phyloP scores from a whole-genome alignment of 2,329 filamentous ascomycete species.

The Fusarium humuli region DNA sequence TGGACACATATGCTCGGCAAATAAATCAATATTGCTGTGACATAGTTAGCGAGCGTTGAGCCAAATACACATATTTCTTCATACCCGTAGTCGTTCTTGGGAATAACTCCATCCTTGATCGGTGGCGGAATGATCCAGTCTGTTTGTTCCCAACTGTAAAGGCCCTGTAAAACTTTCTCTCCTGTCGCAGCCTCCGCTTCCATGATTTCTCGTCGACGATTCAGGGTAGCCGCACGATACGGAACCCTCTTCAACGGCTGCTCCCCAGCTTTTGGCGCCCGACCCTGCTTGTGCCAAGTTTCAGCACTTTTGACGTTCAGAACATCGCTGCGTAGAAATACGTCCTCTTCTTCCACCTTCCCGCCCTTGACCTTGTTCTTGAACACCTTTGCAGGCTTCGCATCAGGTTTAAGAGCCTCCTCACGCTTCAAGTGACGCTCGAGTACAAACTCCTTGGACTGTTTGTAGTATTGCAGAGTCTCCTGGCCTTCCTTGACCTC shows the following conservation, averaged over 20 bases:
- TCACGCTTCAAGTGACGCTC: conserved; percentile 90
- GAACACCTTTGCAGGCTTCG: conserved; percentile 80
- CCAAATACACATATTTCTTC: not conserved
- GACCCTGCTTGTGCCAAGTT: conserved; percentile 97
- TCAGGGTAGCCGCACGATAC: conserved; percentile 89
- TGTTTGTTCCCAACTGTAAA: conserved; percentile 87
- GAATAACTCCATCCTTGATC: conserved; percentile 85
- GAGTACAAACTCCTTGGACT: conserved; percentile 85
- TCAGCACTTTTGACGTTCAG: conserved; percentile 90
- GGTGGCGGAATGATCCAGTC: conserved; percentile 95
- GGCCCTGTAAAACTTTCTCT: conserved; percentile 84
- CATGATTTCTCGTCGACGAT: conserved; percentile 88
- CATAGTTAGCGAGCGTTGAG: conserved; percentile 34
- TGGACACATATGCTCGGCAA: conserved; percentile 93
- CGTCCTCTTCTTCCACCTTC: conserved; percentile 79
- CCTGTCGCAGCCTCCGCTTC: conserved; percentile 84
- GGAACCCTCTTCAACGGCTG: conserved; percentile 87
- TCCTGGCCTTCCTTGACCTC: conserved; percentile 79
- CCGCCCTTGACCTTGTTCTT: conserved; percentile 78
- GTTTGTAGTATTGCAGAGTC: conserved; percentile 89
- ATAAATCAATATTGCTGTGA: conserved; percentile 86
- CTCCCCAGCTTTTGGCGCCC: conserved; percentile 76
- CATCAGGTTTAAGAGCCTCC: conserved; percentile 80
- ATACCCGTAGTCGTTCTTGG: conserved; percentile 88
- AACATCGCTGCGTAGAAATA: conserved; percentile 83